Evolutionary conservation across 805 yeast species (phyloP).

Genomic region (Saccharomycopsis selenospora): DNA sequence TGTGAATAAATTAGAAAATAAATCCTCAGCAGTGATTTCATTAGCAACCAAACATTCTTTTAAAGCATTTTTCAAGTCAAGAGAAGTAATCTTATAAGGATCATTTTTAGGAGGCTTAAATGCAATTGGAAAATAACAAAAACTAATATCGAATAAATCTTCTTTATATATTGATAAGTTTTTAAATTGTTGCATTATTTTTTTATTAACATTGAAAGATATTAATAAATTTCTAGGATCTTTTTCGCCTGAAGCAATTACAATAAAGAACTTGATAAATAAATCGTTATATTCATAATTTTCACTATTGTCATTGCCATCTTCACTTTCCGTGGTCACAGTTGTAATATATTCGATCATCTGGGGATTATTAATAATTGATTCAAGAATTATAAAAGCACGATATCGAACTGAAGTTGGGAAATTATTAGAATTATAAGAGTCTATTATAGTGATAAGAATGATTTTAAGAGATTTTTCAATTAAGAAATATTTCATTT

Average conservation of each 20-base stretch:
- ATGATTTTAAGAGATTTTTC: slow-evolving; percentile 32
- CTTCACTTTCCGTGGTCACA: slow-evolving; percentile 31
- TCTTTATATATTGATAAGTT: slow-evolving; percentile 40
- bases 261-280: slow-evolving; percentile 52
- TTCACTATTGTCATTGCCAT: not conserved
- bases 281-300: slow-evolving; percentile 29
- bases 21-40: slow-evolving; percentile 57
- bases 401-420: slow-evolving; percentile 56
- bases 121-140: slow-evolving; percentile 95
- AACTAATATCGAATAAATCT: slow-evolving; percentile 78
- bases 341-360: slow-evolving; percentile 25
- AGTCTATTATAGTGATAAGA: slow-evolving; percentile 30
- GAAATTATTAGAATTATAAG: slow-evolving; percentile 49
- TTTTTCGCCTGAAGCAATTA: slow-evolving; percentile 79
- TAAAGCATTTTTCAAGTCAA: slow-evolving; percentile 57
- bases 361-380: slow-evolving; percentile 27
- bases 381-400: slow-evolving; percentile 45
- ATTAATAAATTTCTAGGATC: slow-evolving; percentile 82
- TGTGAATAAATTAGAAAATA: slow-evolving; percentile 70
- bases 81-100: slow-evolving; percentile 73
- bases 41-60: slow-evolving; percentile 58
- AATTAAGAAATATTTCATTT: slow-evolving; percentile 41
- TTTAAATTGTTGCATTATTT: slow-evolving; percentile 37
- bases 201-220: slow-evolving; percentile 52
- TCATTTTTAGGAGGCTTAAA: slow-evolving; percentile 81